Evolutionary conservation across 1,284 basidiomycete genomes (phyloP).

Genomic region (Neolentinus lepideus): DNA sequence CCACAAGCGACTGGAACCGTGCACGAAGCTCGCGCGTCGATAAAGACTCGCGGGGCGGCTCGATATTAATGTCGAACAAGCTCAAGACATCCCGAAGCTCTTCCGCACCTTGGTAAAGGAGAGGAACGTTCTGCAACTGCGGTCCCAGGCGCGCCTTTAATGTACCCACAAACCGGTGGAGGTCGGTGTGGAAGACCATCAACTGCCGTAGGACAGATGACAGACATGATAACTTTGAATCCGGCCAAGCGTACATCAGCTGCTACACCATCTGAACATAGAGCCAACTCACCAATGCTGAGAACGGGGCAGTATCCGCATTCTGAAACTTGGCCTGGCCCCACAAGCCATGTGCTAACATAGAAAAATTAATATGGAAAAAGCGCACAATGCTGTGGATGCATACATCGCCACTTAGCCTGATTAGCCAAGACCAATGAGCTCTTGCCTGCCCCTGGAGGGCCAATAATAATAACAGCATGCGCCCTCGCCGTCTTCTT

Average conservation of each 20-base stretch:
- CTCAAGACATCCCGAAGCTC: constrained; percentile 57
- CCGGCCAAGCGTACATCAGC: background rate
- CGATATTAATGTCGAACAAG: constrained; percentile 44
- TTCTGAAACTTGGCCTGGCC: constrained; percentile 67
- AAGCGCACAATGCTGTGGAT: background rate
- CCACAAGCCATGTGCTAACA: constrained; percentile 62
- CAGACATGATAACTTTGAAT: constrained; percentile 48
- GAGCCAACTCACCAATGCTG: constrained; percentile 44
- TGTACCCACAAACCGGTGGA: constrained; percentile 55
- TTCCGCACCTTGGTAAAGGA: constrained; percentile 62
- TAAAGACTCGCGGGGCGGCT: constrained; percentile 44
- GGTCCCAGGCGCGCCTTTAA: constrained; percentile 55
- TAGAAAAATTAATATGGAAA: constrained; percentile 3
- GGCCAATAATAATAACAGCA: constrained; percentile 54
- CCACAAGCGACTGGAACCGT: constrained; percentile 60
- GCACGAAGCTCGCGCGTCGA: constrained; percentile 54
- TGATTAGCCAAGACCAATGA: constrained; percentile 61
- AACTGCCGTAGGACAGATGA: constrained; percentile 64
- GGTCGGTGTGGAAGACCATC: constrained; percentile 63
- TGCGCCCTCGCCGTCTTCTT: constrained; percentile 41
- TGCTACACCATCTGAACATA: no score
- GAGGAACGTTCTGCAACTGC: constrained; percentile 57
- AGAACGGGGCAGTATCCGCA: constrained; percentile 56
- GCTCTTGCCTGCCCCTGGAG: constrained; percentile 66
- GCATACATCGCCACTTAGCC: constrained; percentile 60